Evolutionary conservation across 257 asterid genomes (phyloP).

Genomic region (Capsicum pubescens): DNA sequence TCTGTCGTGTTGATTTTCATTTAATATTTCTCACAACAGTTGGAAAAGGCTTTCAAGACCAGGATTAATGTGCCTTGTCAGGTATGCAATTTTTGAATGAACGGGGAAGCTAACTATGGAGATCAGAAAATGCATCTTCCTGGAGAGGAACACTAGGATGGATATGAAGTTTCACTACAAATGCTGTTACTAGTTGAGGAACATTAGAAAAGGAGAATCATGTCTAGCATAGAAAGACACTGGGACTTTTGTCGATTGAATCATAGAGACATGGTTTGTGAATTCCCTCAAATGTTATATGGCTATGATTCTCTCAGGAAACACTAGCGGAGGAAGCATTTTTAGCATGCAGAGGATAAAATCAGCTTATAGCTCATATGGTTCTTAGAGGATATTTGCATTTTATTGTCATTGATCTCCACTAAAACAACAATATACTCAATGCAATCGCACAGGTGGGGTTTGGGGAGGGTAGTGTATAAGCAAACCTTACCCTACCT

Average conservation of each 20-base stretch:
- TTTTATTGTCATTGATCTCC: background rate
- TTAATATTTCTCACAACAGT: background rate
- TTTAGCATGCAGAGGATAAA: background rate
- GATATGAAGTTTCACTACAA: background rate
- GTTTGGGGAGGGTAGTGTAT: no score
- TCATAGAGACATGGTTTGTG: background rate
- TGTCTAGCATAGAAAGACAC: background rate
- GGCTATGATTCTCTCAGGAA: background rate
- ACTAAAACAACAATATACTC: no score
- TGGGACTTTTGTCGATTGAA: background rate
- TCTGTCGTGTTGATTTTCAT: background rate
- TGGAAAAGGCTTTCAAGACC: constrained; percentile 6
- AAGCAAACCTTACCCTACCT: no score
- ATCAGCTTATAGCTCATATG: background rate
- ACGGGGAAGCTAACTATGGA: background rate
- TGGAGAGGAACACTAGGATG: constrained; percentile 13
- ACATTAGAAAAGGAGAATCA: background rate
- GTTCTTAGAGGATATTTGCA: background rate
- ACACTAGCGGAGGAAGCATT: background rate
- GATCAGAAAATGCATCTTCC: background rate
- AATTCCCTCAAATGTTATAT: background rate
- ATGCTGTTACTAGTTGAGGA: background rate
- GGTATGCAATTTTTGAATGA: background rate
- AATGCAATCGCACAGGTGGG: no score
- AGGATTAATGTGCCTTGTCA: background rate